Evolutionary conservation across 2,329 filamentous ascomycete species (phyloP), one percentile per base, ranked within the genome.

Genomic region (Cladophialophora exuberans): DNA sequence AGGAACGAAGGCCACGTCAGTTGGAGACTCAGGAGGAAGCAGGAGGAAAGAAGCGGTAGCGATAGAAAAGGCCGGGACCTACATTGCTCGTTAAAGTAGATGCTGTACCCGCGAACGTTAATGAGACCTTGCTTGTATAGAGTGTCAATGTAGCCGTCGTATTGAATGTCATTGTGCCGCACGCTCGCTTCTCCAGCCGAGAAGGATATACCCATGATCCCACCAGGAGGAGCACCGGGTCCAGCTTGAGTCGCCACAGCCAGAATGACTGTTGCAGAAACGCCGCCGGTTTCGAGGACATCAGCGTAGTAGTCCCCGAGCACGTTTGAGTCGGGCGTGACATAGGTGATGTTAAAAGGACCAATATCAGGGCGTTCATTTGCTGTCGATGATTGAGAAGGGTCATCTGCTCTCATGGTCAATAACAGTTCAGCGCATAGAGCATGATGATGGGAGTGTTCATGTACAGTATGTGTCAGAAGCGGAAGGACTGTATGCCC

Each of bases 241-340:
- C 41, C 20, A 3, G 46, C 46, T 3, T 28, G 6, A 3, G 46
- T 50, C n/a, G 46, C 35, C 3, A 50, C 46, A 30, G 35, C 46
- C 6, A 50, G n/a, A 25, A 42, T 30, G 10, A 31, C 17, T n/a
- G 17, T 50, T 6, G 26, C 46, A 9, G 33, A 39, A n/a, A 50
- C 35, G 3, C 46, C 46, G 10, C 35, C 33, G 3, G 35, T 50
- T 11, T 11, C 15, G 23, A 50, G 23, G 6, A 22, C 33, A n/a
- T 50, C 46, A 17, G n/a, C 23, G 17, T 25, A 18, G 13, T 50
- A 50, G 33, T 50, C 30, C 3, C 46, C 46, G 3, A 50, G n/a
- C 15, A 41, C 33, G 4, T 13, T 15, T 5, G 76, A 77, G 39
- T 81, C 83, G 13, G 82, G 81, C 61, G 89, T 86, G 15, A 83